A percentile compares a stretch with the other conserved stretches of the same genome.
Evolutionary conservation across 306 rosid genomes (phyloP).

Genomic region (Cucurbita maxima): DNA sequence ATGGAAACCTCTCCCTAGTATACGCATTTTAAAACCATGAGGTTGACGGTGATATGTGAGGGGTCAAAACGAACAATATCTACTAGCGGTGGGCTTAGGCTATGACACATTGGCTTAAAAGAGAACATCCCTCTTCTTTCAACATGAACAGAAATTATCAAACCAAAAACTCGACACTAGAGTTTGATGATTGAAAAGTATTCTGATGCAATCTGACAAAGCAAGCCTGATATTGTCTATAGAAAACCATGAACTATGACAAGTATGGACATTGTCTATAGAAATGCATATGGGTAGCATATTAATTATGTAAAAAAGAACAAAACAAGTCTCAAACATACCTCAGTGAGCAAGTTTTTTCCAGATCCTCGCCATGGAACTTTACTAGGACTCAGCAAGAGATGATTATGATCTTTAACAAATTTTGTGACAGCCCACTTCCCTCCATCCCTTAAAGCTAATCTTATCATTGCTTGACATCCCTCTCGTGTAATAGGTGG

Average conservation of each 20-base stretch:
- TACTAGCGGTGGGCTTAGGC: too few relatives aligned
- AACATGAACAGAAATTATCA: not conserved
- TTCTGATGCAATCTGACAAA: not conserved
- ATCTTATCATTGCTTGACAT: constrained; percentile 63
- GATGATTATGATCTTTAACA: constrained; percentile 59
- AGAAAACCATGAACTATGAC: not conserved
- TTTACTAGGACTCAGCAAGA: constrained; percentile 50
- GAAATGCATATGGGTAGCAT: not conserved
- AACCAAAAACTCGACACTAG: not conserved
- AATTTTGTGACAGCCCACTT: constrained; percentile 63
- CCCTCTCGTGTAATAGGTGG: constrained; percentile 64
- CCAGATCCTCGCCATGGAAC: constrained; percentile 63
- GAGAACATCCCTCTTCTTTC: not conserved
- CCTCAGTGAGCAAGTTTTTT: constrained; percentile 58
- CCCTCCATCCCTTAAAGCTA: constrained; percentile 47
- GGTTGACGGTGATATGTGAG: too few relatives aligned
- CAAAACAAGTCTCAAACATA: constrained; percentile 15
- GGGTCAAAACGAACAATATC: too few relatives aligned
- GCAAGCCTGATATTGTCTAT: not conserved
- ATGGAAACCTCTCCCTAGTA: too few relatives aligned
- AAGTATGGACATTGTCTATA: not conserved
- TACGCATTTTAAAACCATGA: too few relatives aligned
- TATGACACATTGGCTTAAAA: not conserved
- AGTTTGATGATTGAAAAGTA: not conserved
- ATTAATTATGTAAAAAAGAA: not conserved